Conservation (phyloP, 2,329 filamentous ascomycete species). For the Xylaria sp. region DNA sequence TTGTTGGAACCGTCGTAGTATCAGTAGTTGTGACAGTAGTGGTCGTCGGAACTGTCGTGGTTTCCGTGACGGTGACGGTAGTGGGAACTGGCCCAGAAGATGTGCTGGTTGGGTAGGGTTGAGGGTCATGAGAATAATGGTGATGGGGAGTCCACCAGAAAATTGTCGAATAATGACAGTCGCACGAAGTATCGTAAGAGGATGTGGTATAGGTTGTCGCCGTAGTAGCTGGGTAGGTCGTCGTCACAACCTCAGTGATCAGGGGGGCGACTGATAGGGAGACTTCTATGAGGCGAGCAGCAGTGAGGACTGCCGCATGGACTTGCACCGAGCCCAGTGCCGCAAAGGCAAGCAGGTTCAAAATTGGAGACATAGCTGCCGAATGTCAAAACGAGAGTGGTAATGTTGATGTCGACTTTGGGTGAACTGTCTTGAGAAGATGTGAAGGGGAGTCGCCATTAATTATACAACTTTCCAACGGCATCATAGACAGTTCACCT, state of each 20-base stretch:
- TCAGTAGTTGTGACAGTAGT: constrained; percentile 18
- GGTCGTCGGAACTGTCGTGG: constrained; percentile 14
- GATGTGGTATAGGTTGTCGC: constrained; percentile 26
- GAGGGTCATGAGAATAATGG: background rate
- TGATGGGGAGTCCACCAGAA: constrained; percentile 25
- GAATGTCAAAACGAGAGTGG: background rate
- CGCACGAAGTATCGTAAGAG: constrained; percentile 20
- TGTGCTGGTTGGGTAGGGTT: background rate
- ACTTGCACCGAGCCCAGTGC: constrained; percentile 5
- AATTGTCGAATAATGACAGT: constrained; percentile 24
- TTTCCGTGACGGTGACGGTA: constrained; percentile 21
- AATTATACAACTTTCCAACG: background rate
- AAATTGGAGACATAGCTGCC: constrained; percentile 1
- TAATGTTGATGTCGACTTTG: background rate
- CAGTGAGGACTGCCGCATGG: constrained; percentile 9
- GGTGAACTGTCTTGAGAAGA: background rate
- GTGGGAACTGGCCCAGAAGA: background rate
- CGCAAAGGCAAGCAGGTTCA: background rate
- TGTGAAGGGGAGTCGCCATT: background rate
- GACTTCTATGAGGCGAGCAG: constrained; percentile 8
- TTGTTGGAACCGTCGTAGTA: constrained; percentile 16
- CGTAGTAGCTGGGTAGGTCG: constrained; percentile 19
- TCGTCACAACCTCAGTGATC: constrained; percentile 21
- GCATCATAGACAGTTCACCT: background rate
- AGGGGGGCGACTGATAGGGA: constrained; percentile 10